phyloP scores from a whole-genome alignment of 768 basidiomycete genomes.

The Lactarius deliciosus region DNA sequence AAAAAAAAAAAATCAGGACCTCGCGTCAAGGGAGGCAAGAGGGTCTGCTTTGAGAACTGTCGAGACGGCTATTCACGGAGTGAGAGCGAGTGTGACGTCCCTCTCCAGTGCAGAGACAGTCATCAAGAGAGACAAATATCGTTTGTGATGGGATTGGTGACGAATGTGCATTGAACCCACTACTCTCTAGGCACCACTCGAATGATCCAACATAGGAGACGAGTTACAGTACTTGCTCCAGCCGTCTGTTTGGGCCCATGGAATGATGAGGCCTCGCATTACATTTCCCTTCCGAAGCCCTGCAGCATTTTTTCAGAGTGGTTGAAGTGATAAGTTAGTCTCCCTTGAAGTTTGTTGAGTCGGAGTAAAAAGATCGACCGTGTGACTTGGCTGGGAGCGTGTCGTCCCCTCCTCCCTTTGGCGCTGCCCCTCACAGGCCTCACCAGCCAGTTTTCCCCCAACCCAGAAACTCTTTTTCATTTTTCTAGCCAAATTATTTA shows the following conservation, averaged over 20 bases:
- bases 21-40: conserved; percentile 8
- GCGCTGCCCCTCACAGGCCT: not conserved
- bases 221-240: not conserved
- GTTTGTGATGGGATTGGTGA: not conserved
- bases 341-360: not conserved
- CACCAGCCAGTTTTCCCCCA: not conserved
- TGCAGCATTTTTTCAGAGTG: not conserved
- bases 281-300: not conserved
- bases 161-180: not conserved
- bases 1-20: conserved; percentile 26
- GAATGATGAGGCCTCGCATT: not conserved
- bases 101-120: too few relatives aligned
- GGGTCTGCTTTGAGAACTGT: not conserved
- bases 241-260: too few relatives aligned
- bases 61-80: not conserved
- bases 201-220: not conserved
- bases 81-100: too few relatives aligned
- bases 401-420: not conserved
- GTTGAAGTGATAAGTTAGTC: too few relatives aligned
- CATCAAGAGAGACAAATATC: too few relatives aligned
- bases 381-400: not conserved
- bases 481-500: not conserved
- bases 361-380: not conserved
- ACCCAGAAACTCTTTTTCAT: not conserved
- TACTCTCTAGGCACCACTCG: not conserved